phyloP scores from a whole-genome alignment of 306 rosid genomes.

The Prosopis cineraria region DNA sequence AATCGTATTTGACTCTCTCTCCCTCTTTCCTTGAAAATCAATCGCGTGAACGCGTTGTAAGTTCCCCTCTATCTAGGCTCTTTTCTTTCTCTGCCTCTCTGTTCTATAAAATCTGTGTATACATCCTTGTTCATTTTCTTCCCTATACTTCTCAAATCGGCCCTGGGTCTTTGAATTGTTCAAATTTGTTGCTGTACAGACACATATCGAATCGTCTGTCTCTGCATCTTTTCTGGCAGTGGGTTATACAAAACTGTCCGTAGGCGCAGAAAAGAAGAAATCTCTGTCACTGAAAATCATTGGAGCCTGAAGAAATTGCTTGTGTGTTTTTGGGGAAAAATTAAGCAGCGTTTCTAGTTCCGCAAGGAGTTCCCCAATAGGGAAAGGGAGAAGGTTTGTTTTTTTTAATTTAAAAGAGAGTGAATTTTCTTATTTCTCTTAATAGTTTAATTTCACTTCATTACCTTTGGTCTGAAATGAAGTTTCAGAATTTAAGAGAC shows the following conservation, averaged over 20 bases:
- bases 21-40: conserved; percentile 29
- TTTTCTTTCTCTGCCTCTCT: background rate
- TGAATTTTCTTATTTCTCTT: too few relatives aligned
- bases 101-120: conserved; percentile 27
- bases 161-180: background rate
- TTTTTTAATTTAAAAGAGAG: too few relatives aligned
- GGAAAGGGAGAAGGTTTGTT: too few relatives aligned
- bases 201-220: background rate
- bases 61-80: background rate
- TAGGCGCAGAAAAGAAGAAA: background rate
- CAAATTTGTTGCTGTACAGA: background rate
- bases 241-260: background rate
- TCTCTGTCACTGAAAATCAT: background rate
- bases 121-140: conserved; percentile 23
- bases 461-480: too few relatives aligned
- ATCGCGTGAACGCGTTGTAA: conserved; percentile 13
- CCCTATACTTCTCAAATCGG: background rate
- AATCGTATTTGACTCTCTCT: conserved; percentile 44
- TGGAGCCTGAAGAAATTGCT: background rate
- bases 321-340: background rate
- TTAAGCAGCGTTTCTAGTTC: too few relatives aligned
- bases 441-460: too few relatives aligned
- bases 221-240: background rate
- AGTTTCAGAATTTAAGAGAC: too few relatives aligned
- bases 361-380: too few relatives aligned